A percentile compares a stretch with the other conserved stretches of the same genome.
These are phyloP conservation scores for Alternaria viburni DNA, from an alignment of 2,329 filamentous ascomycete genomes.

Conservation along the genomic window DNA sequence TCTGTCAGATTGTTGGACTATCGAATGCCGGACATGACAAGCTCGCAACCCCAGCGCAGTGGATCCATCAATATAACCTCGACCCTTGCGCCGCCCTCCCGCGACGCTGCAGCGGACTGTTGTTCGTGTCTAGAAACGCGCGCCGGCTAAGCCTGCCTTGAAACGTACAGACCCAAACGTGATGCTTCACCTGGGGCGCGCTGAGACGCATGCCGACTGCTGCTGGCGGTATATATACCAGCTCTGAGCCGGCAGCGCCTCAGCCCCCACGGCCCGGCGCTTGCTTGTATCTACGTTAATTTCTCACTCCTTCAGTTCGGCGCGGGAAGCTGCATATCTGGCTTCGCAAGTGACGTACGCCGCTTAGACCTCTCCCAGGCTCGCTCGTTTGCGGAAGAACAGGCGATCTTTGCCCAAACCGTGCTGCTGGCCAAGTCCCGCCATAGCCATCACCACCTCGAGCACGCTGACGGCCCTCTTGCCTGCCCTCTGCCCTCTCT, in stretches of 20 bases:
- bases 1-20: background rate
- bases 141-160: conserved; percentile 13
- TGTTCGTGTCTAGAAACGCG: conserved; percentile 8
- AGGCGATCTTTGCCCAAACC: conserved; percentile 34
- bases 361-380: conserved; percentile 21
- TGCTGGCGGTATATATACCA: conserved; percentile 15
- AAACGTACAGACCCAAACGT: conserved; percentile 31
- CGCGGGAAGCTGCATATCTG: conserved; percentile 19
- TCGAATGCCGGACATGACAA: conserved; percentile 7
- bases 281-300: conserved; percentile 1
- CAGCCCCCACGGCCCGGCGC: conserved; percentile 9
- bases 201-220: conserved; percentile 26
- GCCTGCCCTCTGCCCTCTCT: conserved; percentile 21
- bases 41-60: conserved; percentile 16
- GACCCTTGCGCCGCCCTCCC: conserved; percentile 1
- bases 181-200: conserved; percentile 28
- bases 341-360: conserved; percentile 34
- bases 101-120: conserved; percentile 2
- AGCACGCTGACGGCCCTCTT: conserved; percentile 18
- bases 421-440: conserved; percentile 28
- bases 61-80: conserved; percentile 10
- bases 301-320: conserved; percentile 11
- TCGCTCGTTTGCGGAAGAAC: conserved; percentile 29
- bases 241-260: conserved; percentile 8
- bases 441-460: conserved; percentile 22